phyloP scores from a whole-genome alignment of 208 protist genomes.

The Herpetomonas muscarum region DNA sequence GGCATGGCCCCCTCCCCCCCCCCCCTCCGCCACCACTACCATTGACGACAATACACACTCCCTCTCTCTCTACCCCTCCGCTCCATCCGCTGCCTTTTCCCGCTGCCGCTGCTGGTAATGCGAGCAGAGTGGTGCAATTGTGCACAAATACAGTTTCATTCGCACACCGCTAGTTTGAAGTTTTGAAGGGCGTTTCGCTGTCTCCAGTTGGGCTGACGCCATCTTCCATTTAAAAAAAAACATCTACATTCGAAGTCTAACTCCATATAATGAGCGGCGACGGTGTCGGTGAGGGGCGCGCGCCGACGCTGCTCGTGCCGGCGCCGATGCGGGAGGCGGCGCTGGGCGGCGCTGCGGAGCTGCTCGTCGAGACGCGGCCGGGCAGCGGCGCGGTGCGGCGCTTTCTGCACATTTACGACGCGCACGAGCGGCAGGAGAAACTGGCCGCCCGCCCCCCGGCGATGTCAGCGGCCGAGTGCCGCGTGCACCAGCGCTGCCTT shows the following conservation, averaged over 20 bases:
- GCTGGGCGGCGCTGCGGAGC: constrained; percentile 39
- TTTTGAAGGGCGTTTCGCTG: no score
- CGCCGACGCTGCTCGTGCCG: constrained; percentile 29
- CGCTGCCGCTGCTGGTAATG: background rate
- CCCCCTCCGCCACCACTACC: background rate
- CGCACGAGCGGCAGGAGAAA: constrained; percentile 44
- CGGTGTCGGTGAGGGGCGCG: no score
- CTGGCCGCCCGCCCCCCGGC: constrained; percentile 1
- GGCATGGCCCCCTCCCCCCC: no score
- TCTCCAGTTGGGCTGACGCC: no score
- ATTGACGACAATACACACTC: background rate
- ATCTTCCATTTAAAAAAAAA: no score
- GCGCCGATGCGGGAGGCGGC: constrained; percentile 31
- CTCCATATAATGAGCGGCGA: no score
- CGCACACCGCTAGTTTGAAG: no score
- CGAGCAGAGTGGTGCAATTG: no score
- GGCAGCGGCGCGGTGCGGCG: constrained; percentile 21
- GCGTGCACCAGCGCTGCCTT: constrained; percentile 27
- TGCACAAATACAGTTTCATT: no score
- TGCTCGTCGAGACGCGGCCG: constrained; percentile 34
- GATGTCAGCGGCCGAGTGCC: background rate
- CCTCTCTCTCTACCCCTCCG: background rate
- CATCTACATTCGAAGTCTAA: no score
- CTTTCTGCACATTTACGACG: constrained; percentile 64
- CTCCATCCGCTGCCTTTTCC: background rate